Conservation (phyloP, 257 asterid species). For the Avicennia marina region DNA sequence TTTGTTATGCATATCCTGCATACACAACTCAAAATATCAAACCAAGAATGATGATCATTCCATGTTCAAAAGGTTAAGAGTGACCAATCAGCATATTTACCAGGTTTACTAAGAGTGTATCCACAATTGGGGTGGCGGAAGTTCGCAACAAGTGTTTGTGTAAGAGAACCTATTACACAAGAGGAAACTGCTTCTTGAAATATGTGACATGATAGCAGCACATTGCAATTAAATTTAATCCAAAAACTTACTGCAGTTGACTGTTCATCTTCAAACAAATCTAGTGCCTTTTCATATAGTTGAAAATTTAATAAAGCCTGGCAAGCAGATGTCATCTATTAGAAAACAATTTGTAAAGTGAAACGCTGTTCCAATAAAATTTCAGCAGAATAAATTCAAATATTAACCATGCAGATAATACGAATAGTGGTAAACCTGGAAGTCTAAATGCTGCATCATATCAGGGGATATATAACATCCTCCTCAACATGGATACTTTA, state of each 20-base stretch:
- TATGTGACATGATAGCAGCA: constrained; percentile 1
- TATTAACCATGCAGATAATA: constrained; percentile 14
- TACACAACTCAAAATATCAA: constrained; percentile 16
- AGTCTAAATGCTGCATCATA: neutral
- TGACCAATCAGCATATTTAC: constrained; percentile 36
- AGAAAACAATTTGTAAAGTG: neutral
- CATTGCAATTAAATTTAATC: constrained; percentile 6
- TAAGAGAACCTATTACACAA: constrained; percentile 51
- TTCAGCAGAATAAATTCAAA: constrained; percentile 10
- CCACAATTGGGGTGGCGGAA: constrained; percentile 69
- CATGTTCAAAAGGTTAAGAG: constrained; percentile 12
- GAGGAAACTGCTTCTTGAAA: constrained; percentile 12
- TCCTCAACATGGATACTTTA: too few species aligned
- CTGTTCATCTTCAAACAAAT: constrained; percentile 88
- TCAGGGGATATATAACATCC: constrained; percentile 8
- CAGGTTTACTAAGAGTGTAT: constrained; percentile 66
- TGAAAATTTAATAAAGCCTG: constrained; percentile 86
- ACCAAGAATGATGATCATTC: constrained; percentile 11
- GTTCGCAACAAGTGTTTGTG: constrained; percentile 92
- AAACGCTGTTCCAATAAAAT: constrained; percentile 5
- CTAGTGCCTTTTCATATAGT: constrained; percentile 87
- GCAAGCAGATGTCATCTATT: constrained; percentile 18
- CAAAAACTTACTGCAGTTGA: constrained; percentile 66
- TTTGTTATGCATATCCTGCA: constrained; percentile 75
- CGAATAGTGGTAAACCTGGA: constrained; percentile 6